Percentiles rank a stretch among this genome's conserved stretches.
Conservation (phyloP, 345 rosid genomes). For the Abelmoschus esculentus region DNA sequence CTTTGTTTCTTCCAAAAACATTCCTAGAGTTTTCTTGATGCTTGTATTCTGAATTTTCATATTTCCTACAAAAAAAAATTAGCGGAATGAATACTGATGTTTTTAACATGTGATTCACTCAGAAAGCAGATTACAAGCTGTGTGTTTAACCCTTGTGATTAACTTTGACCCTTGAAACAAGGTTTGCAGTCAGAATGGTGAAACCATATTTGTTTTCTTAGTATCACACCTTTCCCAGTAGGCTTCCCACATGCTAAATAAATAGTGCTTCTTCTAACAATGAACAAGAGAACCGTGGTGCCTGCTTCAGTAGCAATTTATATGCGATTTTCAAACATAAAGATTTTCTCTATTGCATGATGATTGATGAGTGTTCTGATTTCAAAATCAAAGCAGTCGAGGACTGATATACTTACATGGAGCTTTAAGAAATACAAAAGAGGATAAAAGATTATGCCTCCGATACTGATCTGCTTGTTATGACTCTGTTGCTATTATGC, state of each 20-base stretch:
- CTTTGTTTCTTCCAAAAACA: background rate
- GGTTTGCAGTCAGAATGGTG: background rate
- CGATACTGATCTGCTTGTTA: background rate
- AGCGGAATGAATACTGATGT: background rate
- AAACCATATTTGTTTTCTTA: background rate
- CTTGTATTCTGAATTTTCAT: slow-evolving; percentile 1
- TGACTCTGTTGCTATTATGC: background rate
- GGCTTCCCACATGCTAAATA: background rate
- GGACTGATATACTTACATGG: background rate
- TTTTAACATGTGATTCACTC: background rate
- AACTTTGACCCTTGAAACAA: background rate
- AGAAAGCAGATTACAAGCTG: background rate
- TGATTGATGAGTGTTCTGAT: background rate
- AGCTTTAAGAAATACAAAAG: too few relatives aligned
- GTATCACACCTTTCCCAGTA: background rate
- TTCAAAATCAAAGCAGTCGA: background rate
- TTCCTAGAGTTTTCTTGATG: background rate
- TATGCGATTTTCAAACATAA: background rate
- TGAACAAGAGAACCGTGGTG: background rate
- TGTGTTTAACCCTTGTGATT: background rate
- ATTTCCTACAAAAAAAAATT: background rate
- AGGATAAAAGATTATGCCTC: background rate
- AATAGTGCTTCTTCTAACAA: background rate
- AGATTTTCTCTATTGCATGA: background rate
- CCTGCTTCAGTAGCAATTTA: background rate